Conservation (phyloP, 2,329 filamentous ascomycete genomes). For the Dichotomopilus funicola region DNA sequence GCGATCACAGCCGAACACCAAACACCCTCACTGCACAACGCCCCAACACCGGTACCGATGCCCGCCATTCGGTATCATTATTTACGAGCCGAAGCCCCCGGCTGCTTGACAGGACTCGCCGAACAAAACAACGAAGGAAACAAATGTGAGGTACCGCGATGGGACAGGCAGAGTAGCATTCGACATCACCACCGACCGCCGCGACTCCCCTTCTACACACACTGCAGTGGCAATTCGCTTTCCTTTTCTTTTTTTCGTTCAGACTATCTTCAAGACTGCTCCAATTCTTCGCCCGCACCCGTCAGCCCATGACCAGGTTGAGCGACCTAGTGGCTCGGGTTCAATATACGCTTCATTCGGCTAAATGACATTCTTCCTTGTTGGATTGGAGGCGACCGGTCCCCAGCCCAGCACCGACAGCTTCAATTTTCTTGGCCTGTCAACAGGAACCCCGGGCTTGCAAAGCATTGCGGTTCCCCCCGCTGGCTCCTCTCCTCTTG, state of each 20-base stretch:
- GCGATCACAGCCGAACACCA: conserved; percentile 8
- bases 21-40: conserved; percentile 11
- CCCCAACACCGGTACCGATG: conserved; percentile 13
- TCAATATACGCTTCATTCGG: conserved; percentile 23
- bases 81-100: conserved; percentile 16
- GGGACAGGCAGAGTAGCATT: conserved; percentile 1
- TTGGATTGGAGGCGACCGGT: conserved; percentile 15
- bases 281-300: conserved; percentile 6
- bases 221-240: too few relatives aligned
- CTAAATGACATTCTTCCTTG: conserved; percentile 23
- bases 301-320: conserved; percentile 22
- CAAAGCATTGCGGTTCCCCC: conserved; percentile 1
- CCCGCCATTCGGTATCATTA: conserved; percentile 16
- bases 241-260: too few relatives aligned
- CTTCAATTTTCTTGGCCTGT: conserved; percentile 15
- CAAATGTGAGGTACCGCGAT: neutral
- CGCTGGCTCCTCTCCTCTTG: neutral
- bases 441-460: neutral
- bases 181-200: too few relatives aligned
- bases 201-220: too few relatives aligned
- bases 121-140: neutral
- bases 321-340: conserved; percentile 17
- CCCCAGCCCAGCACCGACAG: conserved; percentile 5
- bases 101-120: neutral
- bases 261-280: conserved; percentile 1